Base-by-base conservation (phyloP, 2,329 filamentous ascomycete genomes). In the Scolecobasidium constrictum region DNA sequence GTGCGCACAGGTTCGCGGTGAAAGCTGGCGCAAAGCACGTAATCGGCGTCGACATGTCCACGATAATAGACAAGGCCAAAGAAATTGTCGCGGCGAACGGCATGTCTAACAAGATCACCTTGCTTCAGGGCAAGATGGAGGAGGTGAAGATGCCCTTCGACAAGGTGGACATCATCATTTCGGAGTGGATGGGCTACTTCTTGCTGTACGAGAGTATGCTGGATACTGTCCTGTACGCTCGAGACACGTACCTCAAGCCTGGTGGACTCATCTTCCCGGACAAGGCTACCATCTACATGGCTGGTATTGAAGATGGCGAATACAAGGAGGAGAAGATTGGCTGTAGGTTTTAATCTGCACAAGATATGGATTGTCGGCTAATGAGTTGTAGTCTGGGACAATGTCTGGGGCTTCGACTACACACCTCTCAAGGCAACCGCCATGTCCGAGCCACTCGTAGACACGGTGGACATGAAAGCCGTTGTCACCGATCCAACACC, bases 321-420 rank as follows among this genome's bases (percentile, higher is more conserved):
- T 98, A 98, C 77, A 96, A 96, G 75, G 90, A 96, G 50, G 92
- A 98, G 72, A 98, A 98, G 76, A 98, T 98, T 58, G 90, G 88
- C 66, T 98, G 90, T 96, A 65, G 71, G 86, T 23, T 20, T 3
- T 28, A 11, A 12, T 13, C 37, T 39, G 13, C 37, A 40, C n/a
- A 39, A 23, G 16, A 20, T 21, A 40, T 15, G 3, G n/a, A 26
- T 49, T 38, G 52, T 61, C 48, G 44, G 39, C 51, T 48, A 31
- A 52, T 40, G 41, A 5, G 37, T 21, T 35, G 38, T 53, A 96
- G 90, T 96, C 75, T 98, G 92, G 92, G 88, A 96, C 61, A 95
- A 94, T 57, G 92, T 98, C 50, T 98, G 94, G 66, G 92, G 92
- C 50, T 98, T 98, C 67, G 78, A 98, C 69, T 98, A 94, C 68